Conservation (phyloP, 768 basidiomycete species). For the Boletus tylopilopsis region DNA sequence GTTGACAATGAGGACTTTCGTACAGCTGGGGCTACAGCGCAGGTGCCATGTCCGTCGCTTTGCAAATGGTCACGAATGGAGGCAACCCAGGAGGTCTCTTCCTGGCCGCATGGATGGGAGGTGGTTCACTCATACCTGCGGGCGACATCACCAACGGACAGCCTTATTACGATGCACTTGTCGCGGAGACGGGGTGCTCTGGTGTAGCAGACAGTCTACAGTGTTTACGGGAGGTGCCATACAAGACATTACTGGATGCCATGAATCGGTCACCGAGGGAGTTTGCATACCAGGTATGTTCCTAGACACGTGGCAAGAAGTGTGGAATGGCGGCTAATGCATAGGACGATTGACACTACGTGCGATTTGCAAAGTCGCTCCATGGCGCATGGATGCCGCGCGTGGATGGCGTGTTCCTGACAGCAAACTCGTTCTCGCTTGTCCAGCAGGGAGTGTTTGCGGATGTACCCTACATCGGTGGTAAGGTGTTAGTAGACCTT, state of each 20-base stretch:
- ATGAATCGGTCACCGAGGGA: slow-evolving; percentile 31
- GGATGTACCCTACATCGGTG: slow-evolving; percentile 5
- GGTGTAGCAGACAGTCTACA: slow-evolving; percentile 25
- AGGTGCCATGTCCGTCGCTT: slow-evolving; percentile 32
- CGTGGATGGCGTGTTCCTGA: slow-evolving; percentile 38
- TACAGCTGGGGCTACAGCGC: slow-evolving; percentile 34
- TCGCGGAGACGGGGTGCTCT: slow-evolving; percentile 29
- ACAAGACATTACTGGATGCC: slow-evolving; percentile 27
- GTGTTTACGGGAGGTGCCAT: slow-evolving; percentile 34
- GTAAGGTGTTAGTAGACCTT: not conserved
- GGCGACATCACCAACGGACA: slow-evolving; percentile 23
- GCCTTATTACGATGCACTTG: slow-evolving; percentile 29
- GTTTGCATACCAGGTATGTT: not conserved
- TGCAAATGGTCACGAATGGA: slow-evolving; percentile 27
- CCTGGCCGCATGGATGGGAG: slow-evolving; percentile 35
- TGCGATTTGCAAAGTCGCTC: not conserved
- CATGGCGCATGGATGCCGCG: slow-evolving; percentile 32
- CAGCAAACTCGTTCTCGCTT: slow-evolving; percentile 28
- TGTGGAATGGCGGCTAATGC: no score
- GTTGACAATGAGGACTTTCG: not conserved
- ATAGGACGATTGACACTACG: not conserved
- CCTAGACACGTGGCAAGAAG: no score
- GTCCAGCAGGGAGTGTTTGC: slow-evolving; percentile 30
- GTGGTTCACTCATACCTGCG: slow-evolving; percentile 32
- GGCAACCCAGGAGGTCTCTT: slow-evolving; percentile 16